Base-by-base conservation (phyloP, 208 protist genomes). In the Polymyxa betae region DNA sequence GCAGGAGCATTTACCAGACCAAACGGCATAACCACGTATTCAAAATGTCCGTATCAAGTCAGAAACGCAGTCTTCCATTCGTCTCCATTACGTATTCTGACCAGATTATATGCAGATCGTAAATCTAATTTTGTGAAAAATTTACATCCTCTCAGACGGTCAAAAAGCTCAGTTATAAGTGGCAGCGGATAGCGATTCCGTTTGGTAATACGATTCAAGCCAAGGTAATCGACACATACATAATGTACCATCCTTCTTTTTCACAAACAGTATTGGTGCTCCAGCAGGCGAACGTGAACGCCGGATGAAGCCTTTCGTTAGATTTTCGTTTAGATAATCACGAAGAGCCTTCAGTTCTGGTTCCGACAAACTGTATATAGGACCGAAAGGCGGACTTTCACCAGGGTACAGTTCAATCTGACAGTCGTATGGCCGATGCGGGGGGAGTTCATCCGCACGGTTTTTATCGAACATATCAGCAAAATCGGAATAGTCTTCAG, bases 21-120 rank as follows among this genome's bases (percentile, higher is more conserved):
- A 78, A 92, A 92, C 0, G 91, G 91, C 87, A 92, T 92, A 0
- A n/a, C 49, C 5, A 77, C 24, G 82, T 91, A 92, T 88, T 92
- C 91, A n/a, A 60, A 92, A 44, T 90, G 40, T 0, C 91, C 91
- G 40, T 90, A 90, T 35, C 20, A 29, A 32, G 88, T 93, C 29
- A 0, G 32, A 5, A 60, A 92, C 20, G 88, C 92, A 29, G 91
- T 92, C 88, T 93, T 92, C 88, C 38, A 40, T 1, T 45, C 0
- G 0, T 92, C 91, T 87, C 43, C 44, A 20, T 41, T 24, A 29
- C 88, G 38, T n/a, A 92, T 91, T 88, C 89, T 40, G 20, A 92
- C 90, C 0, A 91, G 91, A 45, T 92, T 45, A 60, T 93, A 92
- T 0, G 45, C 91, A n/a, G 46, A 0, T 24, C 0, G 77, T 1